These are phyloP conservation scores for Diddensiella caesifluorescens DNA, from an alignment of 805 yeast genomes.

Conservation along the genomic window DNA sequence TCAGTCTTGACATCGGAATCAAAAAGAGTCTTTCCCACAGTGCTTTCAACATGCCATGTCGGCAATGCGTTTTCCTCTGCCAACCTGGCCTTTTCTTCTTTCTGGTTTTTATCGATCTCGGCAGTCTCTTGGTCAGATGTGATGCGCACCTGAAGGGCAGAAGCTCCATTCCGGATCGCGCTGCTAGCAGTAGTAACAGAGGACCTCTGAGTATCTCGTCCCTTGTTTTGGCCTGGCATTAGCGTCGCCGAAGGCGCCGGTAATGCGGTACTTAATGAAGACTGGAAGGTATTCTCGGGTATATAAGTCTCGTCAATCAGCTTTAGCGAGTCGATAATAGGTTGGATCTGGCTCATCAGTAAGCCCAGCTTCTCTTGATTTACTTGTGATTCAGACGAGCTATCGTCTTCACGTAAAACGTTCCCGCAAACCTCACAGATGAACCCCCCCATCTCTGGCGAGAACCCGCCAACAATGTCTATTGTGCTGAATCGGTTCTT, in stretches of 20 bases:
- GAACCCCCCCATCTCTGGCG: conserved; percentile 76
- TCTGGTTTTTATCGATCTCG: conserved; percentile 59
- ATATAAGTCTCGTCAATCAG: conserved; percentile 73
- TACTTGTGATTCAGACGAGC: conserved; percentile 71
- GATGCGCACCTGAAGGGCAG: conserved; percentile 84
- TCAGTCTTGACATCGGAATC: conserved; percentile 6
- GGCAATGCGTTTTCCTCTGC: conserved; percentile 93
- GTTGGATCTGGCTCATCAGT: conserved; percentile 85
- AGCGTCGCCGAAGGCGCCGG: conserved; percentile 52
- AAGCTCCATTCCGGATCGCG: conserved; percentile 45
- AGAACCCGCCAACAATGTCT: conserved; percentile 78
- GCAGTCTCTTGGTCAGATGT: conserved; percentile 81
- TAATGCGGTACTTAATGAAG: conserved; percentile 71
- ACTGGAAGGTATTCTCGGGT: conserved; percentile 86
- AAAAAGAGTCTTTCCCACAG: conserved; percentile 64
- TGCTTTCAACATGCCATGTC: conserved; percentile 89
- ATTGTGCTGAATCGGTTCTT: conserved; percentile 73
- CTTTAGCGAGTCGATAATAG: conserved; percentile 75
- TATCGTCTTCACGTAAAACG: conserved; percentile 78
- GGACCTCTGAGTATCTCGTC: conserved; percentile 29
- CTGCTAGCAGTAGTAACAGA: conserved; percentile 29
- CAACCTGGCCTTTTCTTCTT: conserved; percentile 60
- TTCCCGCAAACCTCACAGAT: conserved; percentile 80
- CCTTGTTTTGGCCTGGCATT: conserved; percentile 11
- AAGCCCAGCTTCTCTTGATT: conserved; percentile 77